Evolutionary conservation across 2,329 filamentous ascomycete species (phyloP).

Genomic region (Fusarium keratoplasticum): DNA sequence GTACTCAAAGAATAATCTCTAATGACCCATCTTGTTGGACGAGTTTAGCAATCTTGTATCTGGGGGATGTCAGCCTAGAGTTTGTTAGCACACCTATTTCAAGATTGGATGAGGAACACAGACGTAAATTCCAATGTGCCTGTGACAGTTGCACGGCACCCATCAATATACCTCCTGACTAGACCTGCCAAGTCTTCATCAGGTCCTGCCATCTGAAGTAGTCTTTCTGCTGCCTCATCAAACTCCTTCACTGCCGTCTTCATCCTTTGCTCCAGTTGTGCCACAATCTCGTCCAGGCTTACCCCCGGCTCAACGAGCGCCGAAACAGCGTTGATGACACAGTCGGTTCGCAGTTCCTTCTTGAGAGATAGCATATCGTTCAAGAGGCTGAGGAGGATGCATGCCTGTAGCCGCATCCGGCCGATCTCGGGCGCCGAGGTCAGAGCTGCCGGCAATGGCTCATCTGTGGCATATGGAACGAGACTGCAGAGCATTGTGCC

Average conservation of each 20-base stretch:
- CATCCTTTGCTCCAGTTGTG: constrained; percentile 38
- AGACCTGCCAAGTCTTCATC: constrained; percentile 21
- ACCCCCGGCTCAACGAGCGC: constrained; percentile 39
- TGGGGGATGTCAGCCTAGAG: constrained; percentile 46
- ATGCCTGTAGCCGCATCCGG: constrained; percentile 41
- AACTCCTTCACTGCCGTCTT: constrained; percentile 37
- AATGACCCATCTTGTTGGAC: constrained; percentile 49
- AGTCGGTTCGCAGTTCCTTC: constrained; percentile 45
- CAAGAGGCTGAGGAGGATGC: constrained; percentile 40
- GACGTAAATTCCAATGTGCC: constrained; percentile 51
- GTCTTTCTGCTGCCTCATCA: constrained; percentile 32
- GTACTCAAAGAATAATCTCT: constrained; percentile 44
- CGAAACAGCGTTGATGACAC: constrained; percentile 47
- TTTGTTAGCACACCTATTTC: constrained; percentile 16
- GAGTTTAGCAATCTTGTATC: constrained; percentile 48
- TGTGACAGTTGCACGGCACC: constrained; percentile 45
- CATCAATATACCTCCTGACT: constrained; percentile 45
- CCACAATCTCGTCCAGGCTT: constrained; percentile 39
- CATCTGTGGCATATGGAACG: constrained; percentile 39
- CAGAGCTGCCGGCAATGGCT: constrained; percentile 18
- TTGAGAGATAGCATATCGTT: constrained; percentile 50
- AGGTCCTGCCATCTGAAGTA: constrained; percentile 14
- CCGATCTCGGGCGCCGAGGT: constrained; percentile 8
- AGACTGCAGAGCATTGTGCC: constrained; percentile 43
- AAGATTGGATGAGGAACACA: constrained; percentile 14